A percentile compares a stretch with the other conserved stretches of the same genome.
Evolutionary conservation across 2,329 filamentous ascomycete genomes (phyloP).

Genomic region (Colletotrichum lindemuthianum): DNA sequence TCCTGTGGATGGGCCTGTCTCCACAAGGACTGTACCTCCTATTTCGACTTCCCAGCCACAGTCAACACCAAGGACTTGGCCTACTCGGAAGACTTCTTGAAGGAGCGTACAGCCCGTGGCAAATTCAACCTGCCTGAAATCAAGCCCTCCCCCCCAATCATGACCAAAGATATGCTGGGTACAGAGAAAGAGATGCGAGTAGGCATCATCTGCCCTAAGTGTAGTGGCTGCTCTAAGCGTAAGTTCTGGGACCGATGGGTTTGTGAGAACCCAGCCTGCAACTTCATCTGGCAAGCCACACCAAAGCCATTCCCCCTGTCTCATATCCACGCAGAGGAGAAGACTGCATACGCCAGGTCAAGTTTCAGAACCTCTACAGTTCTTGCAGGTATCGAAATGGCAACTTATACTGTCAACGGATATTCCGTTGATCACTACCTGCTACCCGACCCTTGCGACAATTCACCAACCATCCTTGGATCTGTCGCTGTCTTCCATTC

Average conservation of each 20-base stretch:
- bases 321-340: slow-evolving; percentile 36
- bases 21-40: slow-evolving; percentile 54
- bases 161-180: slow-evolving; percentile 48
- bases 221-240: slow-evolving; percentile 69
- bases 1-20: slow-evolving; percentile 44
- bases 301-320: slow-evolving; percentile 38
- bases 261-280: slow-evolving; percentile 64
- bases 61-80: slow-evolving; percentile 46
- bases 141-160: slow-evolving; percentile 49
- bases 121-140: slow-evolving; percentile 46
- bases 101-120: slow-evolving; percentile 58
- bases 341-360: background rate
- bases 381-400: slow-evolving; percentile 35
- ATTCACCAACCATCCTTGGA: slow-evolving; percentile 53
- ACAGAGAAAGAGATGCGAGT: slow-evolving; percentile 63
- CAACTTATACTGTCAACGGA: background rate
- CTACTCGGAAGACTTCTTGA: slow-evolving; percentile 69
- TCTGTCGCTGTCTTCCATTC: slow-evolving; percentile 66
- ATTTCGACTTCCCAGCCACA: slow-evolving; percentile 54
- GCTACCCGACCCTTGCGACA: slow-evolving; percentile 53
- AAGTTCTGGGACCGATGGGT: slow-evolving; percentile 70
- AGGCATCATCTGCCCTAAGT: slow-evolving; percentile 74
- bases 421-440: slow-evolving; percentile 42
- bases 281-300: slow-evolving; percentile 52
- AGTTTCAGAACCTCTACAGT: slow-evolving; percentile 2